These are phyloP conservation scores for Erysiphe pulchra DNA, from an alignment of 2,329 filamentous ascomycete genomes.

Conservation along the genomic window DNA sequence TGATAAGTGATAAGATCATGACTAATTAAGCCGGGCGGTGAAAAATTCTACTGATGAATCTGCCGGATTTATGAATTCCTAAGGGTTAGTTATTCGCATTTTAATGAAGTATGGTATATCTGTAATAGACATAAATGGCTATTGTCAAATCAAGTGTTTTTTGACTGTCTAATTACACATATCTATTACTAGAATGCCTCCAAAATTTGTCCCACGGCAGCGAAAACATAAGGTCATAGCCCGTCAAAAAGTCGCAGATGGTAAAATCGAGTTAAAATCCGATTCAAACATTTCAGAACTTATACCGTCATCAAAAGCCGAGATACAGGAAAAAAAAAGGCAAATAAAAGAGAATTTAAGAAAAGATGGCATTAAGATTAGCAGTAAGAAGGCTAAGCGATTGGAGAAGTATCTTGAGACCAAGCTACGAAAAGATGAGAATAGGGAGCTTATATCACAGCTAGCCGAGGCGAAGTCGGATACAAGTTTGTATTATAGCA, in stretches of 20 bases:
- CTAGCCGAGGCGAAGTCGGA: conserved; percentile 58
- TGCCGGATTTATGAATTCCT: no score
- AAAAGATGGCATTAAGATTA: conserved; percentile 27
- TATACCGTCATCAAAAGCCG: conserved; percentile 19
- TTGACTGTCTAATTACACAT: no score
- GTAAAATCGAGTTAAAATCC: conserved; percentile 14
- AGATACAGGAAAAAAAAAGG: conserved; percentile 27
- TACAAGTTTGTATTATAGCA: conserved; percentile 56
- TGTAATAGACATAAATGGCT: no score
- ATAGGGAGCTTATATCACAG: conserved; percentile 57
- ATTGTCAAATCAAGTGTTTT: no score
- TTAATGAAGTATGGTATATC: no score
- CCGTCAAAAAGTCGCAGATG: conserved; percentile 22
- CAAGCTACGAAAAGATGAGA: conserved; percentile 88
- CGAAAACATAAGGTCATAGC: conserved; percentile 45
- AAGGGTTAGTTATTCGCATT: no score
- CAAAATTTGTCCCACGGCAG: conserved; percentile 34
- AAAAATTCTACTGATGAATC: no score
- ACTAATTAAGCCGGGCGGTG: no score
- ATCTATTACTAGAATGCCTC: neutral
- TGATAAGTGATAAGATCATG: no score
- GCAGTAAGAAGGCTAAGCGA: conserved; percentile 38
- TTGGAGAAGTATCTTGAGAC: conserved; percentile 53
- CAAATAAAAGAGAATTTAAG: conserved; percentile 27
- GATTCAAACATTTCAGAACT: conserved; percentile 31